Evolutionary conservation across 495 filamentous ascomycete genomes (phyloP).

Genomic region (Neurospora tetraspora): DNA sequence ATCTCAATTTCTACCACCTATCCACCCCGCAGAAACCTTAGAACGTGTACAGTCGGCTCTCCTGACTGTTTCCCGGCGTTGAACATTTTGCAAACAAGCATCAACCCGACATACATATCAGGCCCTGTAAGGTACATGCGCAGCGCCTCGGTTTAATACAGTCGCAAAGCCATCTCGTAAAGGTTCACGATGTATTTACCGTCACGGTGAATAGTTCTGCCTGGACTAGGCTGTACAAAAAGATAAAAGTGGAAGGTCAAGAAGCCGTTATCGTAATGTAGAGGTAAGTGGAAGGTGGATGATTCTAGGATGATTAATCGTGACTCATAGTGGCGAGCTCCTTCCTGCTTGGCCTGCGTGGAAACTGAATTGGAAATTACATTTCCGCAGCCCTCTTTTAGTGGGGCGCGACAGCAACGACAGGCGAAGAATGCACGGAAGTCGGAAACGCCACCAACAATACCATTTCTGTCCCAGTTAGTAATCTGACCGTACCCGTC

Average conservation of each 20-base stretch:
- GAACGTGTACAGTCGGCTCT: neutral
- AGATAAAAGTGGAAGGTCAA: neutral
- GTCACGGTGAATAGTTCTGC: neutral
- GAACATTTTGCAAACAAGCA: neutral
- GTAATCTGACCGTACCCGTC: neutral
- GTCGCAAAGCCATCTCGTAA: neutral
- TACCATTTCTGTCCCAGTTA: neutral
- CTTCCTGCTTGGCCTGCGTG: too few relatives aligned
- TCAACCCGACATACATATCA: neutral
- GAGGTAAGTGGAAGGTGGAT: neutral
- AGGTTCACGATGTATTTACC: neutral
- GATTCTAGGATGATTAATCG: neutral
- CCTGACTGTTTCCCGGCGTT: neutral
- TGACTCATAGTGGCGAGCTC: neutral
- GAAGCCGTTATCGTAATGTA: neutral
- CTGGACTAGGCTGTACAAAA: too few relatives aligned
- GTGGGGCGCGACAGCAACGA: neutral
- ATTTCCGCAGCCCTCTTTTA: neutral
- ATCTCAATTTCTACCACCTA: neutral
- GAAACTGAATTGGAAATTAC: neutral
- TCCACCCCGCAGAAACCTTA: neutral
- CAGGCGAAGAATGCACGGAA: neutral
- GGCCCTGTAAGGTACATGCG: neutral
- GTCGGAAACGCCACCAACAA: neutral
- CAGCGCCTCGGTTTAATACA: neutral